Evolutionary conservation across 2,329 filamentous ascomycete genomes (phyloP).

Genomic region (Fusarium guadeloupense): DNA sequence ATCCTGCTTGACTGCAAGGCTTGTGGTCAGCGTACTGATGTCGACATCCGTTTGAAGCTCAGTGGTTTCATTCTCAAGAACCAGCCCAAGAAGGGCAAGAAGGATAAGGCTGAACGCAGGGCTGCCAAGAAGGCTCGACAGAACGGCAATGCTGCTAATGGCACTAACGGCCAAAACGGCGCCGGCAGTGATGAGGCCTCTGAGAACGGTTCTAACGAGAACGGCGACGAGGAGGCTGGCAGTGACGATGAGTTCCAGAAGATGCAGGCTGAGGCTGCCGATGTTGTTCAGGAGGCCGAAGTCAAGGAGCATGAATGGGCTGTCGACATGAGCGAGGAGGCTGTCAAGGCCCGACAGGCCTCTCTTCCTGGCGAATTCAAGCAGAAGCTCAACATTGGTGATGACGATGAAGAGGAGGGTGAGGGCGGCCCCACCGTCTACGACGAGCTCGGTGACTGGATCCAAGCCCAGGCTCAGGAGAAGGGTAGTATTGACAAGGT

Average conservation of each 20-base stretch:
- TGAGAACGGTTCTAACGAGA: slow-evolving; percentile 60
- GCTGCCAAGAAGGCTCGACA: slow-evolving; percentile 88
- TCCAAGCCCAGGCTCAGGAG: slow-evolving; percentile 75
- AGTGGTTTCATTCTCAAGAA: slow-evolving; percentile 98
- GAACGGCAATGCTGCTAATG: slow-evolving; percentile 64
- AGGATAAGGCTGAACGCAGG: slow-evolving; percentile 92
- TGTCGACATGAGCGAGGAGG: slow-evolving; percentile 94
- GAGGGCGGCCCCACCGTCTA: slow-evolving; percentile 82
- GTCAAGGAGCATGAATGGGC: slow-evolving; percentile 92
- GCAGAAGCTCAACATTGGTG: slow-evolving; percentile 84
- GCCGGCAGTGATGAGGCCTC: slow-evolving; percentile 66
- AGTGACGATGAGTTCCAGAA: slow-evolving; percentile 94
- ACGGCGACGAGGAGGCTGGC: slow-evolving; percentile 70
- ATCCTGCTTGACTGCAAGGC: slow-evolving; percentile 99
- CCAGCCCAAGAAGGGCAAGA: slow-evolving; percentile 92
- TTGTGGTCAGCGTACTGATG: slow-evolving; percentile 90
- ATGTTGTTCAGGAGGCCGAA: slow-evolving; percentile 62
- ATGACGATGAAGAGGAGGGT: slow-evolving; percentile 82
- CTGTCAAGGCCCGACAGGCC: slow-evolving; percentile 92
- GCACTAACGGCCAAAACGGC: slow-evolving; percentile 57
- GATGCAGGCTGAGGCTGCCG: slow-evolving; percentile 70
- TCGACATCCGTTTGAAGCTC: slow-evolving; percentile 93
- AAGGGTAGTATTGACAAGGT: slow-evolving; percentile 81
- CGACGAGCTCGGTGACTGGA: slow-evolving; percentile 93
- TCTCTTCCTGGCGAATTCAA: slow-evolving; percentile 95